A percentile compares a stretch with the other conserved stretches of the same genome.
Conservation (phyloP, 441 rosid species). For the Eruca vesicaria region DNA sequence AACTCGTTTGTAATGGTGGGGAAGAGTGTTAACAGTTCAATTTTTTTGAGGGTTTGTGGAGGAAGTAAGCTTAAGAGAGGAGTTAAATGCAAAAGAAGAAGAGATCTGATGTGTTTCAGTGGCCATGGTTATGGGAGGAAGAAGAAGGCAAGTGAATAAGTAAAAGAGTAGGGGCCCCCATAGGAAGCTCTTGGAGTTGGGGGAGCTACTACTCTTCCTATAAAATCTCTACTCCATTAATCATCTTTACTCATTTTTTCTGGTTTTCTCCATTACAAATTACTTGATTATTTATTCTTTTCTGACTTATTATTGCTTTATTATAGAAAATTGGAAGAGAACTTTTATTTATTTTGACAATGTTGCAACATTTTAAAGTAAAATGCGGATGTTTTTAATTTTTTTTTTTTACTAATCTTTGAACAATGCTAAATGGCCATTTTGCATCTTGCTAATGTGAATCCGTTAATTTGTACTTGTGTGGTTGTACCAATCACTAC, state of each 20-base stretch:
- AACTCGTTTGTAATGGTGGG: neutral
- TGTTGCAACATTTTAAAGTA: neutral
- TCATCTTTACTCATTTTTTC: constrained; percentile 3
- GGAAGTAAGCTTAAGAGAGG: neutral
- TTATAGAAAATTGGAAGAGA: neutral
- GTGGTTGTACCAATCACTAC: neutral
- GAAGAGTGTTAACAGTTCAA: neutral
- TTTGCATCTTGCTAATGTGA: neutral
- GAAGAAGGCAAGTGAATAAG: neutral
- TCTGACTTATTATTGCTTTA: neutral
- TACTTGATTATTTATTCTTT: neutral
- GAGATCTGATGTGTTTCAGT: neutral
- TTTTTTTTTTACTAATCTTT: neutral
- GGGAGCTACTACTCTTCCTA: constrained; percentile 4
- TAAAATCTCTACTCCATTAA: constrained; percentile 1
- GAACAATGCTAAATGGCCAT: neutral
- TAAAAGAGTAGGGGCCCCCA: neutral
- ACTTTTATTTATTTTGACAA: neutral
- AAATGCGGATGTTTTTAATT: neutral
- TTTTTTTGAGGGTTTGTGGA: neutral
- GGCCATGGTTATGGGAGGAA: neutral
- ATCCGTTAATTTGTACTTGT: neutral
- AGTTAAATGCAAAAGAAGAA: neutral
- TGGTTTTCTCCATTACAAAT: neutral
- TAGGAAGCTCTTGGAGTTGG: neutral